Evolutionary conservation across 768 basidiomycete genomes (phyloP).

Genomic region (Russula lepida): DNA sequence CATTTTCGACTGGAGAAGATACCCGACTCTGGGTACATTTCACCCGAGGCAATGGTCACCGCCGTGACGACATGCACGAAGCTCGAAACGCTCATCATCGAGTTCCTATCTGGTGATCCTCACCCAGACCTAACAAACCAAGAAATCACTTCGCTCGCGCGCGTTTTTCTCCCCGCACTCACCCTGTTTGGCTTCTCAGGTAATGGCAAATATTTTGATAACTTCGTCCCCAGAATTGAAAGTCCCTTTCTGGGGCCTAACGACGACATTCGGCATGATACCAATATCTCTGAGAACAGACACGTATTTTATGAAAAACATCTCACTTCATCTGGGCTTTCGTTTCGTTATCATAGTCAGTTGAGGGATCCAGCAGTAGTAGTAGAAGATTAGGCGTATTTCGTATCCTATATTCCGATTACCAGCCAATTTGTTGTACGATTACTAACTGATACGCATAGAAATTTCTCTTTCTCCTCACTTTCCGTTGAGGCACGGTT

Average conservation of each 20-base stretch:
- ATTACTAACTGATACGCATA: too few species aligned
- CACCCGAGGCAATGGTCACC: background rate
- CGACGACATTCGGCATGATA: background rate
- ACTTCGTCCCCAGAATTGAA: background rate
- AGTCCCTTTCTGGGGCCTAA: background rate
- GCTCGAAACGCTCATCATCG: background rate
- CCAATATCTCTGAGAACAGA: background rate
- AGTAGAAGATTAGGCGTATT: background rate
- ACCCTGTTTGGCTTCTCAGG: background rate
- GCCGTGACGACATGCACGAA: background rate
- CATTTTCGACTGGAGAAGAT: slow-evolving; percentile 1
- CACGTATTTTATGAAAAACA: background rate
- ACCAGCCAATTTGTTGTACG: too few species aligned
- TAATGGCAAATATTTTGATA: background rate
- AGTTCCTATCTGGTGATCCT: background rate
- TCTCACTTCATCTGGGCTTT: background rate
- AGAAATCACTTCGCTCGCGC: background rate
- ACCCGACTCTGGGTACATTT: background rate
- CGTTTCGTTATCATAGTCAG: background rate
- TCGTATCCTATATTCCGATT: too few species aligned
- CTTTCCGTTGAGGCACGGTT: too few species aligned
- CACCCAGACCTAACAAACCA: background rate
- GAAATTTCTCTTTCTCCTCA: too few species aligned
- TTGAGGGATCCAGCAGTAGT: background rate
- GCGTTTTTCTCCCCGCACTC: background rate